A percentile compares a stretch with the other conserved stretches of the same genome.
These are phyloP conservation scores for Diutina sp. DNA, from an alignment of 1,139 yeast genomes.

Conservation along the genomic window DNA sequence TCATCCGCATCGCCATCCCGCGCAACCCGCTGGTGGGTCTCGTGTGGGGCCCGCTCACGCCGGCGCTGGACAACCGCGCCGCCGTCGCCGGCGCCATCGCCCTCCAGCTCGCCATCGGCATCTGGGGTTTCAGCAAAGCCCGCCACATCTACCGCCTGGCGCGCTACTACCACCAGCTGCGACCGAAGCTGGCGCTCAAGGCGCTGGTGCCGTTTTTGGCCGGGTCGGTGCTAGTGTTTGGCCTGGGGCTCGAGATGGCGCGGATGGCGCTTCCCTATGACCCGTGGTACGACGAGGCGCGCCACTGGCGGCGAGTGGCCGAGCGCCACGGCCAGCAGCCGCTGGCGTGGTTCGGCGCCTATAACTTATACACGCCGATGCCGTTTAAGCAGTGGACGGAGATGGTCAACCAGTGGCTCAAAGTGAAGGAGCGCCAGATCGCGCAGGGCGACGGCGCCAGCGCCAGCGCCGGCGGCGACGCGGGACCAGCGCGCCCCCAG, in stretches of 20 bases:
- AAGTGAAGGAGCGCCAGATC: conserved; percentile 4
- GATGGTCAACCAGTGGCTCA: conserved; percentile 2
- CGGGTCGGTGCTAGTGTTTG: conserved; percentile 11
- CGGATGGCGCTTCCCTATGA: conserved; percentile 40
- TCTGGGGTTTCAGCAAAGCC: not conserved
- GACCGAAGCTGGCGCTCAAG: conserved; percentile 9
- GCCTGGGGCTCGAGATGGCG: conserved; percentile 35
- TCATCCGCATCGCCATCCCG: not conserved
- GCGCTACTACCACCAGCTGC: not conserved
- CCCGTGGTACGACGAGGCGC: conserved; percentile 56
- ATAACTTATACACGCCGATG: conserved; percentile 40
- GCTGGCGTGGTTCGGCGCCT: conserved; percentile 51
- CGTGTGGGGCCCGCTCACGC: conserved; percentile 1
- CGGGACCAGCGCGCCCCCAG: not conserved
- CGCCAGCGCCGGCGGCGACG: not conserved
- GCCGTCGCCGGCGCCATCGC: not conserved
- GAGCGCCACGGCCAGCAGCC: conserved; percentile 26
- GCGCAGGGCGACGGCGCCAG: conserved; percentile 2
- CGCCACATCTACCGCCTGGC: not conserved
- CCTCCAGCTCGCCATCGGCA: not conserved
- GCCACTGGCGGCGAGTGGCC: conserved; percentile 31
- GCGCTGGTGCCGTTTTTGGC: conserved; percentile 7
- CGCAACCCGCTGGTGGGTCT: conserved; percentile 2
- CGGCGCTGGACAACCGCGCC: not conserved
- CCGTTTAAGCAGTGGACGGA: conserved; percentile 24